These are phyloP conservation scores for Huntiella abstrusa DNA, from an alignment of 2,329 filamentous ascomycete species.

Conservation along the genomic window DNA sequence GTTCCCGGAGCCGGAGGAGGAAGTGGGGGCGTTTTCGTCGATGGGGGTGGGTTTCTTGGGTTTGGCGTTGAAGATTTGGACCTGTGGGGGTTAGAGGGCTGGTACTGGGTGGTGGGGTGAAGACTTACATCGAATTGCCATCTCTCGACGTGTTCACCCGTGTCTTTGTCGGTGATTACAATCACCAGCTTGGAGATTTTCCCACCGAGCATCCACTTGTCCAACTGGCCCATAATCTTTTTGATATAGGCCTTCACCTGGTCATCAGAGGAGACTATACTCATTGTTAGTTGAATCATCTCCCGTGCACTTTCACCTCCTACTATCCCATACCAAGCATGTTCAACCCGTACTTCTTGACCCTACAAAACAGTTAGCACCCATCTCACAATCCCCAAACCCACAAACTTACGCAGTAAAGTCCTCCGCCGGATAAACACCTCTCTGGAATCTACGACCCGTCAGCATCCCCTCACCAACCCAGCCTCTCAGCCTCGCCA, in stretches of 20 bases:
- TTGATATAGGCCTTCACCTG: constrained; percentile 99
- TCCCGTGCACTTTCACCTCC: not conserved
- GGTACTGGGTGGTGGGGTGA: not conserved
- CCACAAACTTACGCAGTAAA: constrained; percentile 58
- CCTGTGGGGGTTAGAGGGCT: constrained; percentile 14
- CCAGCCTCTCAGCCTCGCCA: constrained; percentile 2
- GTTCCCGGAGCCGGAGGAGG: constrained; percentile 16
- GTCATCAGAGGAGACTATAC: constrained; percentile 71
- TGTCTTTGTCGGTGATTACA: constrained; percentile 93
- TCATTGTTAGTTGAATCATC: constrained; percentile 2
- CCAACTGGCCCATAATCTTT: constrained; percentile 95
- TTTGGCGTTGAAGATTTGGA: constrained; percentile 21
- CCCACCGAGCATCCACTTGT: constrained; percentile 91
- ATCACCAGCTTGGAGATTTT: constrained; percentile 97
- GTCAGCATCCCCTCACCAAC: not conserved
- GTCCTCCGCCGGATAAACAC: constrained; percentile 82
- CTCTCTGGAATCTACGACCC: constrained; percentile 55
- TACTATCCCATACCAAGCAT: constrained; percentile 49
- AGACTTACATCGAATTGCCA: constrained; percentile 84
- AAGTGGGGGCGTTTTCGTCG: constrained; percentile 40
- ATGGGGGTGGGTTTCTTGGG: constrained; percentile 27
- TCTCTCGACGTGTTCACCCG: constrained; percentile 83
- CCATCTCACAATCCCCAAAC: not conserved
- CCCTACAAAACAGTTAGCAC: constrained; percentile 19
- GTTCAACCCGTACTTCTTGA: constrained; percentile 98